Percentiles rank a stretch among this genome's conserved stretches.
phyloP scores from a whole-genome alignment of 164 flowering plant genomes.

The Chimonanthus praecox region DNA sequence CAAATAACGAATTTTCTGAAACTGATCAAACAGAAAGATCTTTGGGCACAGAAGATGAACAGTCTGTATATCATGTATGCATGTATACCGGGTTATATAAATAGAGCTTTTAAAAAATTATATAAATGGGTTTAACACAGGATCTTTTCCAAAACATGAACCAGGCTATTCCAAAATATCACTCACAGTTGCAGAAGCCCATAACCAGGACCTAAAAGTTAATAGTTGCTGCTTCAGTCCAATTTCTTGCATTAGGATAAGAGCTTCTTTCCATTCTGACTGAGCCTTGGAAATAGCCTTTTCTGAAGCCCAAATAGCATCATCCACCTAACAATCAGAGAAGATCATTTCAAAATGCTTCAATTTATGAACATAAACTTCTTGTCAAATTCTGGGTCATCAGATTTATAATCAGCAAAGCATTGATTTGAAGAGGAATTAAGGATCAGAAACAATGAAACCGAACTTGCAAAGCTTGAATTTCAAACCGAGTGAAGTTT shows the following conservation, averaged over 20 bases:
- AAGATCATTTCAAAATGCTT: constrained; percentile 3
- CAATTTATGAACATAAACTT: neutral
- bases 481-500: constrained; percentile 55
- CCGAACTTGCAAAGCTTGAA: constrained; percentile 73
- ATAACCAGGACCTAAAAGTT: constrained; percentile 76
- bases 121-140: neutral
- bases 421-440: neutral
- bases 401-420: neutral
- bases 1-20: neutral
- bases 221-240: constrained; percentile 45
- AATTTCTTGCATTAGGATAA: constrained; percentile 48
- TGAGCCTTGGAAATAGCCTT: constrained; percentile 54
- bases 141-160: neutral
- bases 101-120: neutral
- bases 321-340: constrained; percentile 53
- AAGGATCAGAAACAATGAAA: constrained; percentile 14
- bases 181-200: constrained; percentile 93
- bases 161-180: neutral
- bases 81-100: too few species aligned
- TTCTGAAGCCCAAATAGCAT: constrained; percentile 77
- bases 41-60: neutral
- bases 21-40: neutral
- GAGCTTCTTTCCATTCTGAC: constrained; percentile 66
- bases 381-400: neutral
- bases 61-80: neutral